Evolutionary conservation across 768 basidiomycete species (phyloP).

Genomic region (Amanita rubescens): DNA sequence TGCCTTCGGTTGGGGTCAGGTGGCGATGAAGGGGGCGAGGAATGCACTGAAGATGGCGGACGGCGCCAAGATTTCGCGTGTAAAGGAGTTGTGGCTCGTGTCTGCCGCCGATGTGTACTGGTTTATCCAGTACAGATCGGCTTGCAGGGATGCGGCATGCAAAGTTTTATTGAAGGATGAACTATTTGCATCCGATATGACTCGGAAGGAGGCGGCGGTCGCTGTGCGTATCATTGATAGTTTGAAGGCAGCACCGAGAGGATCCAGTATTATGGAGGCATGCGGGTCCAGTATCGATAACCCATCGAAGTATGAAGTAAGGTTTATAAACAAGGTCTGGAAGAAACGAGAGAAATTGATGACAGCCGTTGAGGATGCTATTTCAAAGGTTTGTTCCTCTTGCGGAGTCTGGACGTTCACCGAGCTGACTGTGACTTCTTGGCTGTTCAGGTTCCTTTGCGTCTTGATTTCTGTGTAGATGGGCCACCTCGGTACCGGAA

Average conservation of each 20-base stretch:
- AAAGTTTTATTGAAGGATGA: too few species aligned
- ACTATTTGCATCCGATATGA: too few species aligned
- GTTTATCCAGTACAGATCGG: background rate
- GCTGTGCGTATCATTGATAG: too few species aligned
- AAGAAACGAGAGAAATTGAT: background rate
- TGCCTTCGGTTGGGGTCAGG: background rate
- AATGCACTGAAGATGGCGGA: background rate
- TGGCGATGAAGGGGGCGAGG: background rate
- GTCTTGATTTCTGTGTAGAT: background rate
- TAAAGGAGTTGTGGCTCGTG: background rate
- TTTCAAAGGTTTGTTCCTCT: background rate
- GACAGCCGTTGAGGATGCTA: background rate
- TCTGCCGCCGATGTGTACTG: background rate
- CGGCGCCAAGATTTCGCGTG: background rate
- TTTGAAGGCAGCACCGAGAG: too few species aligned
- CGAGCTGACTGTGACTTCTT: background rate
- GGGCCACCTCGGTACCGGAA: too few species aligned
- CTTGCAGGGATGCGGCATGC: slow-evolving; percentile 1
- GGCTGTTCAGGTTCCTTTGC: background rate
- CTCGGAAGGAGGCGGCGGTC: too few species aligned
- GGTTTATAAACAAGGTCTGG: background rate
- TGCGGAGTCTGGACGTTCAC: background rate
- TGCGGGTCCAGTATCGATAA: too few species aligned
- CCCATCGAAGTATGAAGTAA: too few species aligned
- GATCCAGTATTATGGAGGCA: too few species aligned